Base-by-base conservation (phyloP, 169 alveolate species). In the Theileria annulata region DNA sequence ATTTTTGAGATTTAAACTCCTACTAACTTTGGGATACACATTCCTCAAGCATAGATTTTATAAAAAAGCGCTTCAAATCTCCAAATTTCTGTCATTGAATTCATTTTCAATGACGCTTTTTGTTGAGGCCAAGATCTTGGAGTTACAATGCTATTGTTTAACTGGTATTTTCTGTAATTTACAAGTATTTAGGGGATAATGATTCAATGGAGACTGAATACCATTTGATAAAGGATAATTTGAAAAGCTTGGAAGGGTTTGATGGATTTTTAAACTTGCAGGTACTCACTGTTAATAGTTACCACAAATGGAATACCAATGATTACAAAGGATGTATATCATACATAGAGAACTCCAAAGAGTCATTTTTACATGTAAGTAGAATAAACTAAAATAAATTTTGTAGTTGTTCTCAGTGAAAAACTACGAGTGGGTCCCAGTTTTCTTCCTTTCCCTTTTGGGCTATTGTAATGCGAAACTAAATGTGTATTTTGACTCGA, bases 371-470 rank as follows among this genome's bases (percentile, higher is more conserved):
- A 23, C 58, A 72, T 27, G 83, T 73, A 27, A 66, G 89, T 35
- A 12, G 28, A 17, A 28, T 27, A 72, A 15, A 15, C 21, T 60
- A 28, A 25, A 42, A 54, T n/a, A 15, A 70, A 70, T 19, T 28
- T 17, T 49, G 27, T 28, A 72, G 79, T 58, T 72, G 28, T 72
- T 72, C 35, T n/a, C 60, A 1, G 37, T 72, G 12, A 35, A 13
- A 63, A 31, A 74, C 21, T 82, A 82, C 49, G 86, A 75, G 21
- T 82, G 89, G 89, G 71, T 82, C 9, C 86, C 85, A 21, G 76
- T 74, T 23, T 80, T 81, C 35, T 42, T 76, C 2, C 33, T 54
- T 37, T 82, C 89, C 5, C 37, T 82, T 2, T 47, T 75, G 31
- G 81, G 89, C 21, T 68, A 68, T 37, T 76, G 89, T 37, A 33